These are phyloP conservation scores for Peronospora belbahrii DNA, from an alignment of 352 stramenopile species.

Conservation along the genomic window DNA sequence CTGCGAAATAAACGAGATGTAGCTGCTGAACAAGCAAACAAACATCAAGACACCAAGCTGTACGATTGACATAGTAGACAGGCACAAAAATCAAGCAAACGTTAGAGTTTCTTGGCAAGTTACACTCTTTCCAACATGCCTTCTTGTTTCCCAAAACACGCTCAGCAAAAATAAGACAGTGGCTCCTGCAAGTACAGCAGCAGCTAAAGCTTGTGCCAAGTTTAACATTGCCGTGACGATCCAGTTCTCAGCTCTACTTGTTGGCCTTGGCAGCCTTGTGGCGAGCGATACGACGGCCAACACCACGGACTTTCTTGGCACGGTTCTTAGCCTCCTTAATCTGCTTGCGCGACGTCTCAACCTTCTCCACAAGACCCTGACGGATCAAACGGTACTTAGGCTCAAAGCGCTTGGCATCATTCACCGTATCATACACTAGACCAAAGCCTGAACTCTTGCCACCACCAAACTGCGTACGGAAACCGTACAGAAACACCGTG, in stretches of 20 bases:
- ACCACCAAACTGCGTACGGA: constrained; percentile 96
- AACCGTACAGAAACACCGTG: constrained; percentile 95
- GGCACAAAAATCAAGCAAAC: constrained; percentile 35
- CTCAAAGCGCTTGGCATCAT: constrained; percentile 98
- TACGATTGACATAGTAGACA: neutral
- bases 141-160: constrained; percentile 41
- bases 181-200: constrained; percentile 6
- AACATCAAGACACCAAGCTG: neutral
- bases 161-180: constrained; percentile 32
- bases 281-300: constrained; percentile 95
- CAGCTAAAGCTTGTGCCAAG: constrained; percentile 15
- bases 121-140: constrained; percentile 48
- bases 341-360: constrained; percentile 97
- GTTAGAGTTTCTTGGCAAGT: constrained; percentile 42
- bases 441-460: constrained; percentile 97
- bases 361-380: constrained; percentile 88
- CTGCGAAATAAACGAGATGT: neutral
- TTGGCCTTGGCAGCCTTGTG: constrained; percentile 98
- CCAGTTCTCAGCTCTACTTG: constrained; percentile 69
- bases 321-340: constrained; percentile 99
- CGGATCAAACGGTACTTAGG: constrained; percentile 96
- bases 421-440: constrained; percentile 98
- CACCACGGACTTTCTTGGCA: constrained; percentile 96
- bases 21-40: no score
- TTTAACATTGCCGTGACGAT: constrained; percentile 19